Evolutionary conservation across 805 yeast species (phyloP), one percentile per base, ranked within the genome.

Genomic region (Candida krabiensis): DNA sequence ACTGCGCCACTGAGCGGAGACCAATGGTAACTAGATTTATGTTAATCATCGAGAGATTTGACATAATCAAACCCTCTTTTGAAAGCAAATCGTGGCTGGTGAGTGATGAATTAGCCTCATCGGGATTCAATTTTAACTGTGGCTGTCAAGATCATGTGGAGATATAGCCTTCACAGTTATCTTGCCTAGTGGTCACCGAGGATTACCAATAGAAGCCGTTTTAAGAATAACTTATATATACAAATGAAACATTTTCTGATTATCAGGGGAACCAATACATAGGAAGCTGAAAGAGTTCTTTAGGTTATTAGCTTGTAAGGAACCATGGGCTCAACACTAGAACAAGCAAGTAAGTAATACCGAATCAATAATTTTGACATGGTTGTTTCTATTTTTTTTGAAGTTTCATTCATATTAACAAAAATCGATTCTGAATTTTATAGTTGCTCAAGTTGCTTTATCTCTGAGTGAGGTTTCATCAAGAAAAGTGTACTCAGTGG

Each of bases 401-500:
- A n/a, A n/a, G n/a, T n/a, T n/a, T n/a, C n/a, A n/a, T n/a, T n/a
- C n/a, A n/a, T n/a, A n/a, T n/a, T n/a, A n/a, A n/a, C n/a, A n/a
- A 21, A 21, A 21, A 7, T 21, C 7, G 11, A 7, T 8, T 21
- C 24, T 11, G 9, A 21, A 9, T 27, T 19, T 21, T 22, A 13
- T 16, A 38, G 41, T 38, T 23, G 9, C 37, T 19, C 29, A 38
- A 32, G 28, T 38, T 38, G 24, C 24, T 21, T 21, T 21, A 21
- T 21, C 24, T 11, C 24, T 21, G 7, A 21, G 24, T 11, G 16
- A 39, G 23, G 40, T 28, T n/a, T 43, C 49, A 15, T 35, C 41
- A 9, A 33, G 35, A 18, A 44, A 42, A 34, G 41, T 41, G 9
- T 46, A 46, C 26, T 36, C 44, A 23, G 38, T 48, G 16, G 43